A percentile compares a stretch with the other conserved stretches of the same genome.
Conservation (phyloP, 2,329 filamentous ascomycete species). For the Lasiodiplodia hormozganensis region DNA sequence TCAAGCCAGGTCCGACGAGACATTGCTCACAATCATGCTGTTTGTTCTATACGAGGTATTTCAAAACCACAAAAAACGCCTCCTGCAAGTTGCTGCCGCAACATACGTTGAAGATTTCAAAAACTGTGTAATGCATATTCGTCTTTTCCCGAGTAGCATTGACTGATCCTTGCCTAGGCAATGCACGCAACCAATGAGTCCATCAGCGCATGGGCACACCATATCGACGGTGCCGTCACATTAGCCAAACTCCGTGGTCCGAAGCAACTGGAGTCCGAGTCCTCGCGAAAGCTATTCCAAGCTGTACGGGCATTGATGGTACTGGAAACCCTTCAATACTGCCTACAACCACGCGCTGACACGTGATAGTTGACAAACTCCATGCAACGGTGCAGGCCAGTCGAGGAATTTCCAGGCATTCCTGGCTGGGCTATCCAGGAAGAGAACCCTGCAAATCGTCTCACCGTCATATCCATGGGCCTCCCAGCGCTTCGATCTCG, state of each 20-base stretch:
- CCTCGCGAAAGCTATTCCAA: slow-evolving; percentile 48
- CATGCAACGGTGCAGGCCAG: slow-evolving; percentile 47
- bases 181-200: slow-evolving; percentile 48
- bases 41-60: slow-evolving; percentile 52
- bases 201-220: slow-evolving; percentile 47
- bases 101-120: slow-evolving; percentile 17
- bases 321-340: slow-evolving; percentile 8
- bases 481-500: slow-evolving; percentile 46
- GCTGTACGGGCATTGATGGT: slow-evolving; percentile 52
- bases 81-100: neutral
- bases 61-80: slow-evolving; percentile 23
- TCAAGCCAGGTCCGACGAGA: slow-evolving; percentile 46
- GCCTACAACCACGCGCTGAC: slow-evolving; percentile 18
- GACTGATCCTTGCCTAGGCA: slow-evolving; percentile 35
- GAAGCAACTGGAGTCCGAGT: slow-evolving; percentile 47
- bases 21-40: slow-evolving; percentile 47
- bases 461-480: slow-evolving; percentile 49
- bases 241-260: slow-evolving; percentile 47
- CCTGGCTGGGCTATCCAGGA: slow-evolving; percentile 45
- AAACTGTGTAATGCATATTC: slow-evolving; percentile 10
- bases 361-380: slow-evolving; percentile 45
- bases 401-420: slow-evolving; percentile 46
- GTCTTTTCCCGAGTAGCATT: neutral
- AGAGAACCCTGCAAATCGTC: slow-evolving; percentile 49
- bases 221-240: slow-evolving; percentile 50